Conservation (phyloP, 306 rosid species). For the Prunus armeniaca region DNA sequence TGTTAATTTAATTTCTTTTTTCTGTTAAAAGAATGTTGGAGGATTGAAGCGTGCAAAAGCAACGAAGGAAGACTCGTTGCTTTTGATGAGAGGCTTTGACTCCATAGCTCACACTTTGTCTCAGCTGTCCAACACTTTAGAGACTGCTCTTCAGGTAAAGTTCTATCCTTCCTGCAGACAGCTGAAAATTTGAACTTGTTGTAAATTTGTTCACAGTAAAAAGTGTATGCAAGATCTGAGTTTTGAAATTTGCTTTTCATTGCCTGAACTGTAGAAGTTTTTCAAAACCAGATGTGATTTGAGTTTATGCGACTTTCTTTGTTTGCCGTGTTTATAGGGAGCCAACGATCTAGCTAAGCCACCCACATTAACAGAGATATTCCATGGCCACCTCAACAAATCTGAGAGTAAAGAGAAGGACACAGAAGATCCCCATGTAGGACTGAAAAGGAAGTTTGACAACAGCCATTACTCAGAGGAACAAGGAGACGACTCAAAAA, state of each 20-base stretch:
- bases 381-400: slow-evolving; percentile 44
- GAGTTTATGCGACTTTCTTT: neutral
- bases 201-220: neutral
- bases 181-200: neutral
- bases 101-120: slow-evolving; percentile 72
- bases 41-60: slow-evolving; percentile 30
- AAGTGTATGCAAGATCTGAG: slow-evolving; percentile 1
- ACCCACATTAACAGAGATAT: slow-evolving; percentile 79
- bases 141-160: slow-evolving; percentile 73
- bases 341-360: slow-evolving; percentile 74
- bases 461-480: slow-evolving; percentile 49
- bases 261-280: neutral
- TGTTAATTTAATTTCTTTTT: neutral
- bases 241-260: neutral
- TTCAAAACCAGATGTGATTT: neutral
- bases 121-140: slow-evolving; percentile 71
- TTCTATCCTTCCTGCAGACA: neutral
- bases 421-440: slow-evolving; percentile 44
- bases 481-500: slow-evolving; percentile 34
- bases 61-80: slow-evolving; percentile 67
- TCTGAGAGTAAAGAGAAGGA: slow-evolving; percentile 39
- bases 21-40: slow-evolving; percentile 26
- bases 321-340: slow-evolving; percentile 44
- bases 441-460: slow-evolving; percentile 68
- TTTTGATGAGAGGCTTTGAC: slow-evolving; percentile 83